Base-by-base conservation (phyloP, 495 filamentous ascomycete species). In the Aspergillus egyptiacus region DNA sequence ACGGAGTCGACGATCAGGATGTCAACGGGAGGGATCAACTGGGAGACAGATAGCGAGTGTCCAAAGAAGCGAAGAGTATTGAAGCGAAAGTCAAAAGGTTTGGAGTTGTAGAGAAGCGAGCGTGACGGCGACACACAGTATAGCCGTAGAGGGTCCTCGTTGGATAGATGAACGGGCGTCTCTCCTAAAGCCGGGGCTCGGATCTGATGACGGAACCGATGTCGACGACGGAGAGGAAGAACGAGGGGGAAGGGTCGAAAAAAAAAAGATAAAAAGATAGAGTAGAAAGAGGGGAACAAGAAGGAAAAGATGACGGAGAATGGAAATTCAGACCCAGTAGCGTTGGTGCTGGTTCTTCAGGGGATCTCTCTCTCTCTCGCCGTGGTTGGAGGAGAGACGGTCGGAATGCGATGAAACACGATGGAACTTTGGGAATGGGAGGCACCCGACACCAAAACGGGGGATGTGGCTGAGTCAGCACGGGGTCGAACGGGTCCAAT, bases 41-140 rank as follows among this genome's bases (percentile, higher is more conserved):
- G n/a, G 31, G 7, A 39, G 18, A 17, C 14, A 39, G 47, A n/a
- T 45, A 54, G 46, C 43, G 51, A 57, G 55, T 35, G 44, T 42
- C 30, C 39, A 47, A 55, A 38, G 30, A 53, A 46, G 27, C 33
- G 45, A 48, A 51, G 36, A 50, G 37, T 39, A 47, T 54, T 23
- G 48, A 32, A 48, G 56, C 15, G 54, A 53, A 37, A 53, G 51
- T 46, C 25, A 47, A 47, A 23, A 38, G 42, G 43, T 46, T 23
- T 44, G 20, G 53, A 41, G 32, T 39, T 18, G 36, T 18, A 22
- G 38, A 27, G 51, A 54, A 69, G 62, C 56, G 66, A 69, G 57
- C 48, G 66, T 50, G 58, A 55, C 42, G 66, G 66, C 66, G 56
- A 64, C 59, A 69, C 62, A 60, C 62, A 67, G 66, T 67, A 67